Percentiles rank a stretch among this genome's conserved stretches.
Conservation (phyloP, 345 rosid genomes). For the Hibiscus mutabilis region DNA sequence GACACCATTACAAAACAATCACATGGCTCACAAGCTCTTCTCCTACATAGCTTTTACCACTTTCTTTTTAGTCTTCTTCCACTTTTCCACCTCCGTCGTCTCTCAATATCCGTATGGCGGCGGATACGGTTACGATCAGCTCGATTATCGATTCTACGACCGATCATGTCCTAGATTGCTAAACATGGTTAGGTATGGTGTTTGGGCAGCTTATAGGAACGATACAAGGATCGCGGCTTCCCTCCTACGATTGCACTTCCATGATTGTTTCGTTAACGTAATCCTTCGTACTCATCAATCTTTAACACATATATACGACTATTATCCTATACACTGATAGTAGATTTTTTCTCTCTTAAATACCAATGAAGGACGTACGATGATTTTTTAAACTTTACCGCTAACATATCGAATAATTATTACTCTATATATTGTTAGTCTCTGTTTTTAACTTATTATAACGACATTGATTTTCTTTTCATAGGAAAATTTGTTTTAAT, state of each 20-base stretch:
- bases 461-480: too few species aligned
- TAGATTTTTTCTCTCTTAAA: too few species aligned
- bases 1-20: neutral
- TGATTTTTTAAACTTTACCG: too few species aligned
- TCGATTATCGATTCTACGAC: slow-evolving; percentile 49
- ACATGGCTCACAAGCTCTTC: slow-evolving; percentile 22
- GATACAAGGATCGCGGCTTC: slow-evolving; percentile 81
- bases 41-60: slow-evolving; percentile 3
- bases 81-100: slow-evolving; percentile 7
- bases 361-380: too few species aligned
- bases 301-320: neutral
- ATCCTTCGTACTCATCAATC: neutral
- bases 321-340: neutral
- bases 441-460: too few species aligned
- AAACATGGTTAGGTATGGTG: slow-evolving; percentile 54
- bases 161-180: slow-evolving; percentile 57
- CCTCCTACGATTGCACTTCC: slow-evolving; percentile 80
- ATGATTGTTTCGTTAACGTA: slow-evolving; percentile 76
- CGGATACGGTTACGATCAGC: slow-evolving; percentile 14
- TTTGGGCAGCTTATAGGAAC: slow-evolving; percentile 49
- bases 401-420: too few species aligned
- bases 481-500: too few species aligned
- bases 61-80: slow-evolving; percentile 3
- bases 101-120: slow-evolving; percentile 5
- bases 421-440: too few species aligned